Percentiles rank a stretch among this genome's conserved stretches.
phyloP scores from a whole-genome alignment of 306 rosid genomes.

The Parietaria judaica region DNA sequence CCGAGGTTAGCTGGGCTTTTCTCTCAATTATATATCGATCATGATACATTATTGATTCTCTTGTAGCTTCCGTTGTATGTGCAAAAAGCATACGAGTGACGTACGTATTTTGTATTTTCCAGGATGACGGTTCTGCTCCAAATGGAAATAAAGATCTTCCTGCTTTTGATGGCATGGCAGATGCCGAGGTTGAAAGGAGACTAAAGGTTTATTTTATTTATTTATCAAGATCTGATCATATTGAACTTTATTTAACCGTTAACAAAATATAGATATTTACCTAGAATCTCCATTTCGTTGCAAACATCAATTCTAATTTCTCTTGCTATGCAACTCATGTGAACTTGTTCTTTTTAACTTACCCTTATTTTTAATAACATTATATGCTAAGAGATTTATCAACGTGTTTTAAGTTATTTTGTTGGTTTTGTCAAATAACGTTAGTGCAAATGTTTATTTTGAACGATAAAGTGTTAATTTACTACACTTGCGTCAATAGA shows the following conservation, averaged over 20 bases:
- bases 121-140: slow-evolving; percentile 74
- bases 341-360: background rate
- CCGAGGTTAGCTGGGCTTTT: slow-evolving; percentile 60
- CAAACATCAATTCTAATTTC: background rate
- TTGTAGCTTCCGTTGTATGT: background rate
- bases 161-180: slow-evolving; percentile 79
- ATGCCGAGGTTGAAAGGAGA: slow-evolving; percentile 78
- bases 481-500: too few relatives aligned
- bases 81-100: background rate
- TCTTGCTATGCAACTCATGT: background rate
- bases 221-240: slow-evolving; percentile 16
- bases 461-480: too few relatives aligned
- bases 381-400: too few relatives aligned
- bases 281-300: too few relatives aligned
- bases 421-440: too few relatives aligned
- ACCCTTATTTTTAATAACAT: too few relatives aligned
- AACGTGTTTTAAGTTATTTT: too few relatives aligned
- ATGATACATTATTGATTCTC: background rate
- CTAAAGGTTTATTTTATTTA: slow-evolving; percentile 47
- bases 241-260: background rate
- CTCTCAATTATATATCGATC: background rate
- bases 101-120: slow-evolving; percentile 16
- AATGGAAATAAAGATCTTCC: slow-evolving; percentile 74
- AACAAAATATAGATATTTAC: too few relatives aligned
- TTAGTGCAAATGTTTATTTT: too few relatives aligned